phyloP scores from a whole-genome alignment of 2,329 filamentous ascomycete species.

The Mycosphaerelloides madeirae region DNA sequence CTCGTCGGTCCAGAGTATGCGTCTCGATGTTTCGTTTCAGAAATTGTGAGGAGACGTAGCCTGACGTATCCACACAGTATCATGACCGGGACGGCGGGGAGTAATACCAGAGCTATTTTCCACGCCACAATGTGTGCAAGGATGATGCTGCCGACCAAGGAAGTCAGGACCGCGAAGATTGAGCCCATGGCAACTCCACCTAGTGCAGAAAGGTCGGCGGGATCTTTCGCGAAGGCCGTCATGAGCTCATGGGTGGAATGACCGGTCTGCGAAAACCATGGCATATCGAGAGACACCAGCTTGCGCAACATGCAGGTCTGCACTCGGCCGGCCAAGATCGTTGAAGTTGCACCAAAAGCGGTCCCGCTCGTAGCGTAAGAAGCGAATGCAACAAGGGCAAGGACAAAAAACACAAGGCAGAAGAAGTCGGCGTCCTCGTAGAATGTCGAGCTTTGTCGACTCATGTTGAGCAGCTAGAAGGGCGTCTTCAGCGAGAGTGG shows the following conservation, averaged over 20 bases:
- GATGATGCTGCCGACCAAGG: conserved; percentile 45
- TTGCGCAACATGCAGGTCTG: conserved; percentile 46
- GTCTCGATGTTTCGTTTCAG: conserved; percentile 59
- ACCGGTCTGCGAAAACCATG: conserved; percentile 43
- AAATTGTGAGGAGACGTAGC: conserved; percentile 49
- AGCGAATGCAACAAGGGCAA: conserved; percentile 48
- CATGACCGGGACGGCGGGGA: conserved; percentile 48
- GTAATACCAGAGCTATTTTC: conserved; percentile 48
- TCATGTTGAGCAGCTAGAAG: conserved; percentile 46
- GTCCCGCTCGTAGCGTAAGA: conserved; percentile 43
- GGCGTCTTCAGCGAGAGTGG: conserved; percentile 2
- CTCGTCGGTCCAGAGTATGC: conserved; percentile 61
- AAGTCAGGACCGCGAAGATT: conserved; percentile 46
- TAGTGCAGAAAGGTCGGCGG: conserved; percentile 45
- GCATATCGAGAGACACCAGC: conserved; percentile 53
- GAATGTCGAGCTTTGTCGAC: conserved; percentile 17
- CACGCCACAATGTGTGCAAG: conserved; percentile 47
- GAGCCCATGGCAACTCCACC: conserved; percentile 49
- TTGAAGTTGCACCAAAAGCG: conserved; percentile 47
- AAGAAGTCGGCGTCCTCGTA: conserved; percentile 34
- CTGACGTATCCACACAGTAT: conserved; percentile 43
- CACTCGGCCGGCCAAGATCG: conserved; percentile 42
- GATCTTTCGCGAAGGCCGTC: conserved; percentile 45
- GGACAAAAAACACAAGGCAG: conserved; percentile 50
- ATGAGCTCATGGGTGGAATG: conserved; percentile 43